These are phyloP conservation scores for Rhizophora mangle DNA, from an alignment of 345 rosid species.

Conservation along the genomic window DNA sequence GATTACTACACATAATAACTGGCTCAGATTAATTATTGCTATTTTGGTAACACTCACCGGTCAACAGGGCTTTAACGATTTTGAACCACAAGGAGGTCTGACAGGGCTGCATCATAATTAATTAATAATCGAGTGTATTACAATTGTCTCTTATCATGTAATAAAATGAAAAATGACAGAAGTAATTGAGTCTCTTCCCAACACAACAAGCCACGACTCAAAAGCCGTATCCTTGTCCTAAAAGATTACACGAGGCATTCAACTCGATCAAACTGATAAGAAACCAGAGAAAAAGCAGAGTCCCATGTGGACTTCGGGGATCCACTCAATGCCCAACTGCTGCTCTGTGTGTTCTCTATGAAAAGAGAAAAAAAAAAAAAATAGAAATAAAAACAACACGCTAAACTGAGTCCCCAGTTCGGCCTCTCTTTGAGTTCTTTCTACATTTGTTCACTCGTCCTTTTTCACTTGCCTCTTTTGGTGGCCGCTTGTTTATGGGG, in stretches of 20 bases:
- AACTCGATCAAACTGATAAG: constrained; percentile 21
- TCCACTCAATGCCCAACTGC: constrained; percentile 43
- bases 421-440: constrained; percentile 7
- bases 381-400: no score
- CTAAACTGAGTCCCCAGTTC: background rate
- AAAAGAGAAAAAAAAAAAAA: background rate
- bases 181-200: no score
- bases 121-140: no score
- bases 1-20: no score
- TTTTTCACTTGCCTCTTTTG: background rate
- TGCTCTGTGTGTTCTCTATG: constrained; percentile 1
- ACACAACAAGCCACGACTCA: no score
- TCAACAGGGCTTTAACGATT: no score
- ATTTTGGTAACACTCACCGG: no score
- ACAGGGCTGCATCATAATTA: no score
- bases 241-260: constrained; percentile 16
- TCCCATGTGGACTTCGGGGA: constrained; percentile 43
- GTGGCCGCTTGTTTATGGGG: background rate
- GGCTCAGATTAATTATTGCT: no score
- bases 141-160: no score
- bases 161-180: no score
- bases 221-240: background rate
- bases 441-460: background rate
- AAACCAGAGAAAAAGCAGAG: background rate
- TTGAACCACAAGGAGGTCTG: no score